phyloP scores from a whole-genome alignment of 345 rosid genomes.

The Dipteronia sinensis region DNA sequence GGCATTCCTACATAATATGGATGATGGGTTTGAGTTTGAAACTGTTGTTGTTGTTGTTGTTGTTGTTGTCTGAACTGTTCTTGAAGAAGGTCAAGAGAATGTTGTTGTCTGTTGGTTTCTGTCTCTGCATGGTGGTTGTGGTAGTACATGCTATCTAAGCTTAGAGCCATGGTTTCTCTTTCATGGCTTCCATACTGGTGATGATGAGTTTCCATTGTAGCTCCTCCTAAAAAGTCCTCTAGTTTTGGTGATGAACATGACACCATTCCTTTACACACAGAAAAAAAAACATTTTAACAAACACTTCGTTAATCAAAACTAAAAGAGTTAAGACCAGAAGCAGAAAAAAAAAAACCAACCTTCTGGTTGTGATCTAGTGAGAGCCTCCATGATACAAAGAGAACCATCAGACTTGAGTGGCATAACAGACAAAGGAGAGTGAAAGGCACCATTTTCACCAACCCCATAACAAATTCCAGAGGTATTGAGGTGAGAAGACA shows the following conservation, averaged over 20 bases:
- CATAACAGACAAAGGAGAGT: conserved; percentile 66
- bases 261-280: conserved; percentile 40
- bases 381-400: conserved; percentile 77
- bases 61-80: conserved; percentile 38
- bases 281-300: not conserved
- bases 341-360: conserved; percentile 30
- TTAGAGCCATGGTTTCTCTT: conserved; percentile 47
- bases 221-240: conserved; percentile 75
- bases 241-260: conserved; percentile 61
- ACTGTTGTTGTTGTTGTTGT: conserved; percentile 32
- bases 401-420: conserved; percentile 85
- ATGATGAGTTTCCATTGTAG: conserved; percentile 45
- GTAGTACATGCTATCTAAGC: conserved; percentile 51
- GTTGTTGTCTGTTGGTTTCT: conserved; percentile 35
- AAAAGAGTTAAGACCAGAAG: not conserved
- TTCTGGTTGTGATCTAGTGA: conserved; percentile 59
- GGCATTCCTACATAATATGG: conserved; percentile 36
- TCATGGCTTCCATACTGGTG: conserved; percentile 38
- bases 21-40: conserved; percentile 35
- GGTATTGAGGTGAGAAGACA: conserved; percentile 35
- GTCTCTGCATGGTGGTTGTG: conserved; percentile 39
- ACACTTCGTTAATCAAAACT: not conserved
- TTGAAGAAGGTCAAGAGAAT: conserved; percentile 39
- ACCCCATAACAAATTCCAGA: conserved; percentile 46
- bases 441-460: conserved; percentile 44